Evolutionary conservation across 2,329 filamentous ascomycete genomes (phyloP), one percentile per base, ranked within the genome.

Genomic region (Dactylellina cionopaga): DNA sequence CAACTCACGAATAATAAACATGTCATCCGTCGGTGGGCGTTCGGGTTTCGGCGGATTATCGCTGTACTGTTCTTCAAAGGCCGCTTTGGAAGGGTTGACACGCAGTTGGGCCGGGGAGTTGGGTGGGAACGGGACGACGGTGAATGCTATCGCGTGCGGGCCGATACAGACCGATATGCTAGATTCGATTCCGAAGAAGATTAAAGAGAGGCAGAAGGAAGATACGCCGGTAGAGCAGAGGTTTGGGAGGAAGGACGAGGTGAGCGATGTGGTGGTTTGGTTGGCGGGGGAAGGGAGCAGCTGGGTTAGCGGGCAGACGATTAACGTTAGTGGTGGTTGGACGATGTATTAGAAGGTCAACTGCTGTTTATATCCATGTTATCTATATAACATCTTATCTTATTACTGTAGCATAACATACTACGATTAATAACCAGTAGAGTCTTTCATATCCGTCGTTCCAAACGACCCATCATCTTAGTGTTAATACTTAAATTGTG

Each of bases 131-230:
- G 86, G 87, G 0, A 85, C 85, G 66, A 89, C 87, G 0, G 87
- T 88, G 24, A 90, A 89, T 74, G 81, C 83, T 0, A 84, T 89
- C 1, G 84, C 84, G 17, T 86, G 87, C 0, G 87, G 87, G 0
- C 86, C 87, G 0, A 84, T 87, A 4, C 79, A 84, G 78, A 87
- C 82, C 27, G 85, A 87, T 5, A 83, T 89, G 83, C 77, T 88
- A 22, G 83, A 84, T 13, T 81, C 84, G 13, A 83, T 87, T 10
- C 83, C 83, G 0, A 77, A 80, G 58, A 54, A 49, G 43, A 74
- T 86, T 10, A 79, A 86, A 1, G 81, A 83, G 27, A 79, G 81
- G 75, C 83, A 87, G 78, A 83, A 81, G 79, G 79, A 81, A 70
- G 78, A 79, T 17, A 89, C 86, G 4, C 82, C 85, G 0, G 80